Evolutionary conservation across 192 early-diverging fungal genomes (phyloP), one percentile per base, ranked within the genome.

Genomic region (Mortierella hygrophila): DNA sequence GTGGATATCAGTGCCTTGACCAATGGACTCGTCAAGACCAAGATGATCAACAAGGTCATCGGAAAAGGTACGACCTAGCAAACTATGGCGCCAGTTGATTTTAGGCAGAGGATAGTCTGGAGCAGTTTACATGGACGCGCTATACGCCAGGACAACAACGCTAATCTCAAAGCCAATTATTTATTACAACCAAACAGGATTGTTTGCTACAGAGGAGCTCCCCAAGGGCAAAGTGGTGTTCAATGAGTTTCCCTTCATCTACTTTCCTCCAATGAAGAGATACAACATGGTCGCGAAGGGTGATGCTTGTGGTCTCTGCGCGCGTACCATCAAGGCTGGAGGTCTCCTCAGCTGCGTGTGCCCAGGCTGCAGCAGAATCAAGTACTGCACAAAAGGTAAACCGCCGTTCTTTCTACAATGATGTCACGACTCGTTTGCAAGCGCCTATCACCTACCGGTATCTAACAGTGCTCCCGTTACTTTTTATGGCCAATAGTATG

Each of bases 181-280:
- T 54, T 29, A 41, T 44, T n/a, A 6, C 32, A 75, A 18, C 0
- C 32, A 10, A 29, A 92, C 88, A 80, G 93, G 93, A 65, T 69
- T 93, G 40, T 92, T 93, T 89, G 89, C 93, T 0, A 77, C 90
- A 10, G 74, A 87, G 35, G 93, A 92, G 82, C 85, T 93, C 38
- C 82, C 79, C 26, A 89, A 90, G 70, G 89, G 85, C 46, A 88
- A 84, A 5, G 85, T 88, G 1, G 41, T 93, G 16, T 93, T 93
- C 72, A 89, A 87, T 29, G 93, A 93, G 40, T 89, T 90, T 16
- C 93, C 93, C 0, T 91, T 92, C 84, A 81, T 91, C 3, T 93
- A 90, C 77, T 92, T 91, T 57, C 91, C 93, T 11, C 90, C 89
- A 1, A 92, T 92, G 91, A 89, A 92, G 60, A 87, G 88, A n/a